These are phyloP conservation scores for Ophiocordyceps camponoti-floridani DNA, from an alignment of 2,329 filamentous ascomycete species.

Conservation along the genomic window DNA sequence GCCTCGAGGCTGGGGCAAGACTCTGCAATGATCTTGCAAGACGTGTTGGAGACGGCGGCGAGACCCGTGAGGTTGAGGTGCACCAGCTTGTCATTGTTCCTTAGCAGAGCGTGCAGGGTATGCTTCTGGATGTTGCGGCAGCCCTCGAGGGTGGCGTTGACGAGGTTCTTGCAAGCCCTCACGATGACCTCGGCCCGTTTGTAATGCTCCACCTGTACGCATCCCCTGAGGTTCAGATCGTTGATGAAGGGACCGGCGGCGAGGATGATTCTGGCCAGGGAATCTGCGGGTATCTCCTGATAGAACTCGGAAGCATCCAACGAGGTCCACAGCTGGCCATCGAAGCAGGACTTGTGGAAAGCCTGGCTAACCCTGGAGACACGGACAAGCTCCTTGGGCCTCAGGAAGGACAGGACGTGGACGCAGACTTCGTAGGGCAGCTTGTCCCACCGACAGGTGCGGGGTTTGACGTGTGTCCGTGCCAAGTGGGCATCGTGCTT, in stretches of 20 bases:
- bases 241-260: slow-evolving; percentile 79
- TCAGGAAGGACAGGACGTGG: slow-evolving; percentile 57
- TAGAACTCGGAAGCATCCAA: slow-evolving; percentile 82
- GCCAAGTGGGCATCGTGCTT: slow-evolving; percentile 10
- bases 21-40: slow-evolving; percentile 70
- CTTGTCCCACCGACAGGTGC: slow-evolving; percentile 56
- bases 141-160: slow-evolving; percentile 76
- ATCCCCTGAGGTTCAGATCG: slow-evolving; percentile 79
- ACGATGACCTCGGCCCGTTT: slow-evolving; percentile 62
- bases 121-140: slow-evolving; percentile 67
- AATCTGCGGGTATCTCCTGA: slow-evolving; percentile 65
- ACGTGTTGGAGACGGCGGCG: slow-evolving; percentile 59
- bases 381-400: slow-evolving; percentile 64
- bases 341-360: slow-evolving; percentile 74
- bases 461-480: slow-evolving; percentile 11
- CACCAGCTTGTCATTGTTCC: slow-evolving; percentile 57
- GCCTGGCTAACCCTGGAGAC: slow-evolving; percentile 59
- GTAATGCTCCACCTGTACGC: slow-evolving; percentile 71
- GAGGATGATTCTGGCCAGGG: slow-evolving; percentile 69
- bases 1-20: slow-evolving; percentile 68
- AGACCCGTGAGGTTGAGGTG: slow-evolving; percentile 78
- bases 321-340: slow-evolving; percentile 81
- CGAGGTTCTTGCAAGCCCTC: slow-evolving; percentile 72
- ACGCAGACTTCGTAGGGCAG: slow-evolving; percentile 74
- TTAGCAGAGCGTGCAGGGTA: slow-evolving; percentile 60